Evolutionary conservation across 495 filamentous ascomycete species (phyloP).

Genomic region (Talaromyces nanjingensis): DNA sequence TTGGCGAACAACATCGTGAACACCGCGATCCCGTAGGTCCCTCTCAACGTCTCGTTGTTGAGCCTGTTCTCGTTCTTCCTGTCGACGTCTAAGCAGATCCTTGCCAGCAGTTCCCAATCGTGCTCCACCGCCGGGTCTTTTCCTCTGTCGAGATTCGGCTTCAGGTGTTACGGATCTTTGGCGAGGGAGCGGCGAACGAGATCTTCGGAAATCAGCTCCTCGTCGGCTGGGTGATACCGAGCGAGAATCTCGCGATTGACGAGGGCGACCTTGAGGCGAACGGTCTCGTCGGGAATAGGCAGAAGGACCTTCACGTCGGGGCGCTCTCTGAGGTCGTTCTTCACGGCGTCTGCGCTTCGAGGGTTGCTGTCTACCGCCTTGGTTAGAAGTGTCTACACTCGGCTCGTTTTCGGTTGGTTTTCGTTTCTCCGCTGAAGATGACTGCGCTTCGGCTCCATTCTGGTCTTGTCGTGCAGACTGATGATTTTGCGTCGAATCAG

Average conservation of each 20-base stretch:
- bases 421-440: conserved; percentile 20
- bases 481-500: neutral
- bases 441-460: conserved; percentile 12
- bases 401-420: conserved; percentile 20
- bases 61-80: conserved; percentile 58
- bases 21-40: conserved; percentile 42
- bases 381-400: conserved; percentile 11
- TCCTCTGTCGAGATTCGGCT: conserved; percentile 57
- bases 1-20: conserved; percentile 78
- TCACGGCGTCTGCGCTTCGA: conserved; percentile 38
- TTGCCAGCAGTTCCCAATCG: conserved; percentile 66
- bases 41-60: conserved; percentile 45
- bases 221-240: conserved; percentile 12
- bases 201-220: conserved; percentile 22
- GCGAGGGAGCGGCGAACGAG: conserved; percentile 28
- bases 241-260: conserved; percentile 1
- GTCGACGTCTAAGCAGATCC: conserved; percentile 59
- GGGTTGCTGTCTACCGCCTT: conserved; percentile 17
- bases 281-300: conserved; percentile 38
- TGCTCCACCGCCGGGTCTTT: conserved; percentile 77
- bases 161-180: conserved; percentile 36
- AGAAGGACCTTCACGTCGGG: conserved; percentile 33
- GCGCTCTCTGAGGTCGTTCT: conserved; percentile 35
- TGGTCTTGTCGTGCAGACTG: conserved; percentile 5
- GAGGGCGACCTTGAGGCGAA: conserved; percentile 23